Percentiles rank a stretch among this genome's conserved stretches.
These are phyloP conservation scores for Euphrasia arctica DNA, from an alignment of 305 asterid genomes.

Conservation along the genomic window DNA sequence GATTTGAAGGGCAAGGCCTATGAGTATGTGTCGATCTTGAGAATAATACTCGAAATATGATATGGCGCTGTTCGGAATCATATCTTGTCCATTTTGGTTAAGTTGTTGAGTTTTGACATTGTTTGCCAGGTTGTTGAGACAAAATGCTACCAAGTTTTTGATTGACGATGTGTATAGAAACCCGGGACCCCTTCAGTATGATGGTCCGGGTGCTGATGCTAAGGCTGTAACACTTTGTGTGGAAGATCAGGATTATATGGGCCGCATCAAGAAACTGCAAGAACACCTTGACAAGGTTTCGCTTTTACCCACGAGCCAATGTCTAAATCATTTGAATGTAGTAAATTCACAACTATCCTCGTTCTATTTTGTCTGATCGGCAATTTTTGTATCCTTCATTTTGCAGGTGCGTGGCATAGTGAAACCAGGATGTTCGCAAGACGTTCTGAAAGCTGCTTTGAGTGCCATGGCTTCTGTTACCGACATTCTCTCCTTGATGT, in stretches of 20 bases:
- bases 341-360: background rate
- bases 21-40: slow-evolving; percentile 46
- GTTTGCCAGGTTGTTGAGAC: slow-evolving; percentile 65
- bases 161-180: slow-evolving; percentile 88
- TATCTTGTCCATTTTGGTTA: no score
- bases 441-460: slow-evolving; percentile 86
- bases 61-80: no score
- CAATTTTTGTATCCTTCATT: background rate
- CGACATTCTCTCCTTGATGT: slow-evolving; percentile 69
- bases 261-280: slow-evolving; percentile 78
- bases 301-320: background rate
- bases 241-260: slow-evolving; percentile 97
- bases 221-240: slow-evolving; percentile 73
- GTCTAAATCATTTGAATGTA: background rate
- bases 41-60: background rate
- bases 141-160: slow-evolving; percentile 78
- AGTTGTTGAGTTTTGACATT: slow-evolving; percentile 15
- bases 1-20: slow-evolving; percentile 93
- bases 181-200: slow-evolving; percentile 97
- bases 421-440: slow-evolving; percentile 97
- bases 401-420: slow-evolving; percentile 82
- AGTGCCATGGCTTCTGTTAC: slow-evolving; percentile 93
- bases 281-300: slow-evolving; percentile 83
- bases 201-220: slow-evolving; percentile 95
- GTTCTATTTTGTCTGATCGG: background rate